phyloP scores from a whole-genome alignment of 2,329 filamentous ascomycete genomes.

The Ophiognomonia clavigignenti-juglandacearum region DNA sequence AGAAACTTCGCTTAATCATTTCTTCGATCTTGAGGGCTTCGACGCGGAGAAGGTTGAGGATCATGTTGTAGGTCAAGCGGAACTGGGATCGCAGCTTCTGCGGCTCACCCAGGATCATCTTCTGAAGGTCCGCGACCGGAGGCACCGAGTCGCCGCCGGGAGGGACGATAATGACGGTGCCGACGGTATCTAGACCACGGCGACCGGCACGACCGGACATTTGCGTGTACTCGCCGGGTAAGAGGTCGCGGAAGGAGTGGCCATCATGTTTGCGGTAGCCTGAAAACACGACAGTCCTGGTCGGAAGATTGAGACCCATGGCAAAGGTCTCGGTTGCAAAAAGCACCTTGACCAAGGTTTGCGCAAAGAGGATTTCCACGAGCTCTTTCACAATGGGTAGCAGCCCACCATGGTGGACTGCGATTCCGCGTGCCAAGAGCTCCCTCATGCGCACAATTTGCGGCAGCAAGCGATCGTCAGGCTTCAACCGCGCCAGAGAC shows the following conservation, averaged over 20 bases:
- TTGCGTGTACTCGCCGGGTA: conserved; percentile 95
- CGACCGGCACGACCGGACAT: conserved; percentile 96
- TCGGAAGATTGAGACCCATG: conserved; percentile 95
- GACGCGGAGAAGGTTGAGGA: conserved; percentile 87
- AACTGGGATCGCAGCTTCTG: conserved; percentile 96
- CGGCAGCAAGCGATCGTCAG: conserved; percentile 83
- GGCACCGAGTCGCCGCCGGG: conserved; percentile 82
- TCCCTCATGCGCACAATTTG: conserved; percentile 88
- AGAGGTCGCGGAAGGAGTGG: conserved; percentile 80
- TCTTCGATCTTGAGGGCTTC: conserved; percentile 98
- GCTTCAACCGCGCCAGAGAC: conserved; percentile 84
- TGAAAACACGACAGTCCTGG: conserved; percentile 94
- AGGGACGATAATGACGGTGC: conserved; percentile 89
- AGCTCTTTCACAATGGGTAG: conserved; percentile 96
- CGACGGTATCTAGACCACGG: conserved; percentile 86
- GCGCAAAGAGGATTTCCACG: conserved; percentile 93
- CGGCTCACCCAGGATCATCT: conserved; percentile 94
- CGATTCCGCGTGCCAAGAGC: conserved; percentile 80
- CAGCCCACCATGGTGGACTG: conserved; percentile 92
- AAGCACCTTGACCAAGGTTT: conserved; percentile 90
- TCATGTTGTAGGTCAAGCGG: conserved; percentile 98
- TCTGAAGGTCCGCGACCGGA: conserved; percentile 72
- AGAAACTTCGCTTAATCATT: conserved; percentile 99
- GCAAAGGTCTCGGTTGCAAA: conserved; percentile 98
- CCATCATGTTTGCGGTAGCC: conserved; percentile 96